Evolutionary conservation across 352 stramenopile genomes (phyloP).

Genomic region (Pythium brassicae): DNA sequence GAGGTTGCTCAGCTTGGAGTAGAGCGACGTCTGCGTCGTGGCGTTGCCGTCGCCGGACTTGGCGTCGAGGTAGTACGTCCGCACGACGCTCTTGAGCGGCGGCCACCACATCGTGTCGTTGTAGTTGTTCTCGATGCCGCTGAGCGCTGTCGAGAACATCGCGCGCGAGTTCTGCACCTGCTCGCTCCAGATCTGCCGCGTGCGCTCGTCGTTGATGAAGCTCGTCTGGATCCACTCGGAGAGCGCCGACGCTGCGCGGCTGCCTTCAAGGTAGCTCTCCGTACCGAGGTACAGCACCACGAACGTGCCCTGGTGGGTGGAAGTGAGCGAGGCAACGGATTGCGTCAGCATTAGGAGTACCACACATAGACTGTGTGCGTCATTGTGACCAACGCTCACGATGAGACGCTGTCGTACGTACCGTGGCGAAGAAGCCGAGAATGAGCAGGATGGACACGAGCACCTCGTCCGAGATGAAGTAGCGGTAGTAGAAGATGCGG

Average conservation of each 20-base stretch:
- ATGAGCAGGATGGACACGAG: constrained; percentile 78
- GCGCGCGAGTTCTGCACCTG: constrained; percentile 77
- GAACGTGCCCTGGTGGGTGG: constrained; percentile 47
- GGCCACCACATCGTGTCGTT: constrained; percentile 89
- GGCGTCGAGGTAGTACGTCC: constrained; percentile 77
- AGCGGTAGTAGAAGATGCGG: constrained; percentile 86
- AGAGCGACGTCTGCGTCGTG: constrained; percentile 44
- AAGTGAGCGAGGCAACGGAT: constrained; percentile 6
- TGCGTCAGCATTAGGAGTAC: neutral
- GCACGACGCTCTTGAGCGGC: constrained; percentile 74
- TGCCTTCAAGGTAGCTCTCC: constrained; percentile 85
- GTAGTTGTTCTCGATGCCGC: constrained; percentile 80
- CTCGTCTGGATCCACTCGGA: constrained; percentile 82
- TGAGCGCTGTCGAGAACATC: constrained; percentile 78
- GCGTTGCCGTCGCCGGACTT: constrained; percentile 54
- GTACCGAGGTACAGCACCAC: constrained; percentile 81
- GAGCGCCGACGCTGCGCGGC: constrained; percentile 60
- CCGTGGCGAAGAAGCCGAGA: constrained; percentile 79
- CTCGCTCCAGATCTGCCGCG: constrained; percentile 76
- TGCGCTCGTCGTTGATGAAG: constrained; percentile 86
- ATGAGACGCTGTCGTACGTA: too few species aligned
- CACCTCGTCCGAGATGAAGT: constrained; percentile 87
- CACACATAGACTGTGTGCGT: neutral
- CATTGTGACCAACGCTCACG: too few species aligned
- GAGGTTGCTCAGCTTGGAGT: constrained; percentile 33